Base-by-base conservation (phyloP, 768 basidiomycete species). In the Phanerodontia chrysosporium region DNA sequence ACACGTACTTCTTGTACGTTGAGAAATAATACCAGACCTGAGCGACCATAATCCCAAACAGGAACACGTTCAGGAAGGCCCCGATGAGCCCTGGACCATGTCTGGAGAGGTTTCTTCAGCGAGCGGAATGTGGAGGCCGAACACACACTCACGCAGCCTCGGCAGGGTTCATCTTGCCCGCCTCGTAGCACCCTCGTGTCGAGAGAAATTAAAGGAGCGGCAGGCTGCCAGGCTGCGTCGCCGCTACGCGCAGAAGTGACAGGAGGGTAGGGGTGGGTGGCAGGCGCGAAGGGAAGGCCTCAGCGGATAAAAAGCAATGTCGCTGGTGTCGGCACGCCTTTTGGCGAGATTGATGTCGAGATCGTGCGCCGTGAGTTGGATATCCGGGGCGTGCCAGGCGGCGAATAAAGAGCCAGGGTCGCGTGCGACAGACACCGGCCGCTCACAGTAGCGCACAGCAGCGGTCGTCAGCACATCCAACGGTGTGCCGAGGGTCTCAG, bases 71-170 rank as follows among this genome's bases (percentile, higher is more conserved):
- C 49, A 75, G 63, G 44, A 72, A 64, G 30, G 73, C 63, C 39
- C 75, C 75, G 36, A 71, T 57, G 49, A 76, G 69, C 48, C 73
- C 63, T 1, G 75, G 75, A 5, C 75, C 75, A 51, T 70, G 64
- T 29, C 70, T 75, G 61, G 18, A 76, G 29, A 51, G 29, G 28
- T 18, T 24, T 14, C 7, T 36, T 25, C 22, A 24, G 16, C 36
- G 51, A 6, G 24, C 35, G 18, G 21, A 4, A 53, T 9, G 18
- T 32, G 10, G 8, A 2, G 21, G 27, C 42, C 21, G 21, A 13
- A 25, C 12, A 28, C 22, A n/a, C 35, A 53, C 55, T 56, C 25
- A 56, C 55, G 44, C 44, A 29, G 42, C 55, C 25, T 56, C 44
- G 9, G 55, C 55, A 22, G 55, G 55, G 30, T 56, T 56, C 55